Base-by-base conservation (phyloP, 176 grass and related monocot genomes). In the Tillandsia leiboldiana region DNA sequence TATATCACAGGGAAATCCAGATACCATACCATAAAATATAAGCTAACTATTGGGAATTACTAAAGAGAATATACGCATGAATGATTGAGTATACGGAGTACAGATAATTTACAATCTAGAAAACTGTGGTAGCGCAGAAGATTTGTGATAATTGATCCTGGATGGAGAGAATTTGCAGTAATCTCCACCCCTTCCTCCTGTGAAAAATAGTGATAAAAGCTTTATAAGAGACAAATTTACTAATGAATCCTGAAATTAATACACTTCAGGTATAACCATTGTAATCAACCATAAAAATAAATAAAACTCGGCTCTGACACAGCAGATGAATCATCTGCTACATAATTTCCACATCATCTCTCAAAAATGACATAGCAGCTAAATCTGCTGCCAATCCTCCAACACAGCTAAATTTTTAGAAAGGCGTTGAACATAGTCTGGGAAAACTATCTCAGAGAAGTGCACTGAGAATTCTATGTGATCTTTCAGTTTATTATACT, bases 111-210 rank as follows among this genome's bases (percentile, higher is more conserved):
- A 97, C 93, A 84, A 81, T 92, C 86, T 53, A 97, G 12, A 70
- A 90, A 83, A 72, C 86, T 90, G 82, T 97, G 89, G 71, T 90
- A 71, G 12, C 93, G 93, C 77, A 97, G 93, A 80, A 97, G 89
- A 77, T 97, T 97, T 13, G 93, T 85, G 74, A 92, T 83, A 49
- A 97, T 92, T 63, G 89, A 77, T 68, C 93, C 93, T 42, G 93
- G 93, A 80, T 97, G 93, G 77, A 97, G 93, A 77, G 93, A 97
- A 73, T 97, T 97, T 64, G 89, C 93, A 77, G 79, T 92, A 76
- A 97, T 97, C 47, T 92, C 83, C 33, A 90, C 73, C 67, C 64
- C 77, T 75, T 90, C 89, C 73, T 97, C 89, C 93, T 97, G 72
- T 65, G 71, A 17, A 63, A 63, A 59, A 53, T 53, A 65, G 56